These are phyloP conservation scores for Lachancea quebecensis DNA, from an alignment of 805 yeast genomes.

Conservation along the genomic window DNA sequence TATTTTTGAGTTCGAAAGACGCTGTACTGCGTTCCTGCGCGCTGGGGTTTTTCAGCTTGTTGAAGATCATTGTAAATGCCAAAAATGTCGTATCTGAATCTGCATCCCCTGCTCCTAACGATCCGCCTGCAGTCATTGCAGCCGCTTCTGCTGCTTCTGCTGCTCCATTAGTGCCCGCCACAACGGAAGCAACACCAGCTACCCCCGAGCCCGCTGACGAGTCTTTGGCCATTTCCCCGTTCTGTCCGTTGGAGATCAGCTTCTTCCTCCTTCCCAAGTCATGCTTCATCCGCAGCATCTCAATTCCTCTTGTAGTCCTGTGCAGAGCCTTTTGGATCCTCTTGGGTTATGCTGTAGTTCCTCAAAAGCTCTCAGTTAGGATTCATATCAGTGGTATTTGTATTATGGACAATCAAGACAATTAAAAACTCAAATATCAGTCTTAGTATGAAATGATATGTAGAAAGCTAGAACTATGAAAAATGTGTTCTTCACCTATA, in stretches of 20 bases:
- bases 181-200: conserved; percentile 13
- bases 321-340: not conserved
- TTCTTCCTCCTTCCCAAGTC: conserved; percentile 23
- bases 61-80: conserved; percentile 34
- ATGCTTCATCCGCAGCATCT: conserved; percentile 21
- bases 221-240: conserved; percentile 20
- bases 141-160: conserved; percentile 15
- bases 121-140: conserved; percentile 10
- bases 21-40: conserved; percentile 39
- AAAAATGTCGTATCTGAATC: conserved; percentile 25
- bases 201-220: conserved; percentile 10
- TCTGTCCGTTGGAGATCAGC: conserved; percentile 17
- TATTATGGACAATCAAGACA: too few relatives aligned
- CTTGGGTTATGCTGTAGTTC: too few relatives aligned
- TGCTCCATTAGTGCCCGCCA: conserved; percentile 14
- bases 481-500: not conserved
- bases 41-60: conserved; percentile 32
- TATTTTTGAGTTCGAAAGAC: conserved; percentile 63
- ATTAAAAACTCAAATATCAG: too few relatives aligned
- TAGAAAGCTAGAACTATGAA: not conserved
- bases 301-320: not conserved
- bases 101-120: conserved; percentile 4
- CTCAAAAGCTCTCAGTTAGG: not conserved
- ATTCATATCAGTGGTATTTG: too few relatives aligned
- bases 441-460: not conserved